Evolutionary conservation across 2,329 filamentous ascomycete genomes (phyloP).

Genomic region (Drechslerella coelobrocha): DNA sequence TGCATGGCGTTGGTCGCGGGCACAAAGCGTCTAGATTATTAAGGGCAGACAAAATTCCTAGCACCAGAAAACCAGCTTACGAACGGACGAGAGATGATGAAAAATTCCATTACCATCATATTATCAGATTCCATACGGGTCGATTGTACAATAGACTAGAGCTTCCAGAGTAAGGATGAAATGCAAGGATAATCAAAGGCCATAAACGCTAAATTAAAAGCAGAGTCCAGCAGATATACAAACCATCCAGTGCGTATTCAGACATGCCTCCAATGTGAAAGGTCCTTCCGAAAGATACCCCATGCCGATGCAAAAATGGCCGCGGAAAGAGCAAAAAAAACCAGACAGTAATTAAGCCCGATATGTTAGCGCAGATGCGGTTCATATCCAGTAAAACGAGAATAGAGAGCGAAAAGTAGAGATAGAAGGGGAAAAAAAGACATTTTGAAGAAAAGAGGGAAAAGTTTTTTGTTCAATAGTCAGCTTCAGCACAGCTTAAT

Average conservation of each 20-base stretch:
- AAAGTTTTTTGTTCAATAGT: neutral
- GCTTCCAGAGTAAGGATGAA: neutral
- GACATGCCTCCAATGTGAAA: conserved; percentile 13
- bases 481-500: conserved; percentile 44
- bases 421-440: neutral
- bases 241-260: neutral
- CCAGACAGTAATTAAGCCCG: neutral
- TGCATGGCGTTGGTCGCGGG: no score
- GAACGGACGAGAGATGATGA: no score
- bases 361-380: conserved; percentile 12
- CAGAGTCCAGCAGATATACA: neutral
- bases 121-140: neutral
- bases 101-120: conserved; percentile 6
- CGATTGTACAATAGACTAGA: neutral
- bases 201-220: conserved; percentile 13
- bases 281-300: conserved; percentile 23
- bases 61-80: no score
- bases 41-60: no score
- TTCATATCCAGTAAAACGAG: neutral
- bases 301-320: neutral
- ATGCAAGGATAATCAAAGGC: neutral
- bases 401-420: neutral
- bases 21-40: no score
- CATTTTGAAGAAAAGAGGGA: neutral
- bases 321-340: conserved; percentile 8